Evolutionary conservation across 1,139 yeast species (phyloP).

Genomic region (Blastobotrys buckinghamii): DNA sequence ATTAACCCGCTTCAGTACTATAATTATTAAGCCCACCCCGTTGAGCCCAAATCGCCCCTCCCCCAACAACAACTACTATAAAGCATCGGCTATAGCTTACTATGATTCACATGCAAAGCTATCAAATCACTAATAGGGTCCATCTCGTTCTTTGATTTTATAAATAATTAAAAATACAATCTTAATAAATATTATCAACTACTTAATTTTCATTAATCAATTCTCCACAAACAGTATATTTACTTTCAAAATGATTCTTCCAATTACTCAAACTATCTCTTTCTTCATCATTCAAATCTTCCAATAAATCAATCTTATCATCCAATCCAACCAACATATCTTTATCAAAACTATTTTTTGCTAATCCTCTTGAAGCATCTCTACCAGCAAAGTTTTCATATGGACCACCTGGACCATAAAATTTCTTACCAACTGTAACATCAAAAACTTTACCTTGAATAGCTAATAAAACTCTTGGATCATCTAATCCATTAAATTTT

Average conservation of each 20-base stretch:
- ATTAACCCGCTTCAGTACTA: too few species aligned
- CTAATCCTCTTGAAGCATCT: constrained; percentile 93
- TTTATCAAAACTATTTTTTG: constrained; percentile 77
- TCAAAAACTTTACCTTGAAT: constrained; percentile 84
- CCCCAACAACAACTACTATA: too few species aligned
- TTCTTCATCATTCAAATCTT: constrained; percentile 59
- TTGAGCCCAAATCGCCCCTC: too few species aligned
- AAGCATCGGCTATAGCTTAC: too few species aligned
- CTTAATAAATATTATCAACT: background rate
- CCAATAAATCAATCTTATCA: constrained; percentile 63
- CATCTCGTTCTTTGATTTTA: too few species aligned
- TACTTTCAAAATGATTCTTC: constrained; percentile 73
- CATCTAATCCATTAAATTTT: constrained; percentile 75
- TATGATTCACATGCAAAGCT: background rate
- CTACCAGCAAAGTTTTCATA: constrained; percentile 94
- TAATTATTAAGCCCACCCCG: too few species aligned
- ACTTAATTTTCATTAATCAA: constrained; percentile 16
- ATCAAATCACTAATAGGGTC: too few species aligned
- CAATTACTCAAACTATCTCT: constrained; percentile 68
- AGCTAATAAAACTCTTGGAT: constrained; percentile 70
- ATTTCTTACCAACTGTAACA: constrained; percentile 72
- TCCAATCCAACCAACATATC: constrained; percentile 35
- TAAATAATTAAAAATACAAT: too few species aligned
- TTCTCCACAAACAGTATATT: constrained; percentile 39
- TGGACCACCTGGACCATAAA: constrained; percentile 97